A percentile compares a stretch with the other conserved stretches of the same genome.
Evolutionary conservation across 2,329 filamentous ascomycete genomes (phyloP).

Genomic region (Epichloe amarillans): DNA sequence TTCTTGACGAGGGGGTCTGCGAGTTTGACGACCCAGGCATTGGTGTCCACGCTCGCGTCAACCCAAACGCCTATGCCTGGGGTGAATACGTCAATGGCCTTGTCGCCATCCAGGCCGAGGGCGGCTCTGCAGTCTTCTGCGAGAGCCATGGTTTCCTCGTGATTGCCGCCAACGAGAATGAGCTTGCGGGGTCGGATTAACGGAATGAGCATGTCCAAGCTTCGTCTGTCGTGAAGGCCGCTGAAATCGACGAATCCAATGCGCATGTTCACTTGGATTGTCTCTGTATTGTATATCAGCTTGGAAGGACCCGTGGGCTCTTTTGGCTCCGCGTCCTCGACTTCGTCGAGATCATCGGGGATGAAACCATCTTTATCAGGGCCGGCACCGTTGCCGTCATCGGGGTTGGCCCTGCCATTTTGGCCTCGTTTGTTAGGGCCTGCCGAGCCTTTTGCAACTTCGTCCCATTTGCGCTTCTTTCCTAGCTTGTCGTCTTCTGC

Average conservation of each 20-base stretch:
- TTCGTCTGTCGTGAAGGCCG: slow-evolving; percentile 85
- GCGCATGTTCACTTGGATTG: slow-evolving; percentile 55
- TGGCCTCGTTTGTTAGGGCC: slow-evolving; percentile 49
- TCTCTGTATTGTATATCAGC: slow-evolving; percentile 49
- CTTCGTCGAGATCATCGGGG: slow-evolving; percentile 43
- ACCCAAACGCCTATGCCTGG: slow-evolving; percentile 61
- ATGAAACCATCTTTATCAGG: slow-evolving; percentile 23
- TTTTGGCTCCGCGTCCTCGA: slow-evolving; percentile 40
- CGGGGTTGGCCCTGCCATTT: slow-evolving; percentile 25
- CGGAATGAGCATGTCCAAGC: slow-evolving; percentile 86
- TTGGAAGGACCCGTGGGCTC: slow-evolving; percentile 57
- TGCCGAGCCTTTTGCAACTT: slow-evolving; percentile 27
- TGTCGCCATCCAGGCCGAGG: slow-evolving; percentile 34
- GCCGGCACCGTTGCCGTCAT: slow-evolving; percentile 32
- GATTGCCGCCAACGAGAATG: slow-evolving; percentile 74
- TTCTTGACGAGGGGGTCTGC: slow-evolving; percentile 73
- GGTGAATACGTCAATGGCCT: slow-evolving; percentile 62
- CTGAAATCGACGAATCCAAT: slow-evolving; percentile 86
- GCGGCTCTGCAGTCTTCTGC: slow-evolving; percentile 69
- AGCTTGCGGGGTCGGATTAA: slow-evolving; percentile 89
- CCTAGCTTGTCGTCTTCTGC: slow-evolving; percentile 54
- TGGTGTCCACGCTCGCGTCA: slow-evolving; percentile 92
- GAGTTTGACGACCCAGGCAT: slow-evolving; percentile 90
- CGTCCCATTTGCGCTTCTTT: slow-evolving; percentile 91
- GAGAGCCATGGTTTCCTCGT: slow-evolving; percentile 63